Conservation (phyloP, 2,329 filamentous ascomycete genomes). For the Hymenoscyphus infarciens region DNA sequence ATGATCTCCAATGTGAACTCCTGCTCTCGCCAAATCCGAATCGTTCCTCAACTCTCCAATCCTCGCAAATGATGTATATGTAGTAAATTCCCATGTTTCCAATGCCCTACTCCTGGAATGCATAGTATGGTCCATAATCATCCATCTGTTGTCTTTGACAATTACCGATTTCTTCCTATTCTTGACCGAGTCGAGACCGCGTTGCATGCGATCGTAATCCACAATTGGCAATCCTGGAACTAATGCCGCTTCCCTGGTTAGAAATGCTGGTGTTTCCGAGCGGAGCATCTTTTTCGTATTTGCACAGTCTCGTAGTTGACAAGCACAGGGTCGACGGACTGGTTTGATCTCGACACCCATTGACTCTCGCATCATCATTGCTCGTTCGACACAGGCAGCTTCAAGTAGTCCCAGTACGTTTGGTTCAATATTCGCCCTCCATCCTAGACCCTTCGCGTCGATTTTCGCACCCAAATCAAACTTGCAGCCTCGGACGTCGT, state of each 20-base stretch:
- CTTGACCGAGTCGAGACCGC: background rate
- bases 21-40: constrained; percentile 27
- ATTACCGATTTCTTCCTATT: background rate
- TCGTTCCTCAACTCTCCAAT: constrained; percentile 33
- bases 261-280: constrained; percentile 18
- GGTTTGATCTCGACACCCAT: constrained; percentile 7
- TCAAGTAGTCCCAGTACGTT: constrained; percentile 23
- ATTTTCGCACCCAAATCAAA: constrained; percentile 16
- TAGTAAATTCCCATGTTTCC: constrained; percentile 28
- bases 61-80: constrained; percentile 21
- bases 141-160: constrained; percentile 2
- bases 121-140: constrained; percentile 2
- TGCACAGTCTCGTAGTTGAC: constrained; percentile 20
- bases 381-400: constrained; percentile 24
- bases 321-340: constrained; percentile 13
- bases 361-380: constrained; percentile 16
- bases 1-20: constrained; percentile 22
- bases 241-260: constrained; percentile 11
- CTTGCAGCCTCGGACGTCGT: constrained; percentile 29
- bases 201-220: constrained; percentile 3
- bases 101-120: background rate
- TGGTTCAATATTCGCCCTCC: constrained; percentile 22
- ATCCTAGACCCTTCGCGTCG: constrained; percentile 23
- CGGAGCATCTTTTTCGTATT: constrained; percentile 21
- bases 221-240: constrained; percentile 7